These are phyloP conservation scores for Boletus sensibilis DNA, from an alignment of 768 basidiomycete genomes.

Conservation along the genomic window DNA sequence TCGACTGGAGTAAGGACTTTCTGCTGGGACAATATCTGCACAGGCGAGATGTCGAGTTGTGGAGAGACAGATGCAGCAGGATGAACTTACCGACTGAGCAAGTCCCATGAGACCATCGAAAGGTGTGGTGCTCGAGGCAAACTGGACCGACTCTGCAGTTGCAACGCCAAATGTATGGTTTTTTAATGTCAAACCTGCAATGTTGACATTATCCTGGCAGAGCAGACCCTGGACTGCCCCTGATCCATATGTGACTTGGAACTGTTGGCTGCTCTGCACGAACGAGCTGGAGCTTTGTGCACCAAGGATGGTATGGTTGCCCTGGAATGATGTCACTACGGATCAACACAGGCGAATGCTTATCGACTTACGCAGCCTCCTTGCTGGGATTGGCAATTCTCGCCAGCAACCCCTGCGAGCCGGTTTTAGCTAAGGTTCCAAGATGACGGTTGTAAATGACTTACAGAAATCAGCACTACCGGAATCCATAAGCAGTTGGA, in stretches of 20 bases:
- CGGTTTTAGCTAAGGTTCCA: not conserved
- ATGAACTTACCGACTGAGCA: slow-evolving; percentile 57
- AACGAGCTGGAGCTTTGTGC: slow-evolving; percentile 61
- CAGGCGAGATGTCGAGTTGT: not conserved
- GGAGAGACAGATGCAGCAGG: slow-evolving; percentile 9
- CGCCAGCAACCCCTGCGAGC: slow-evolving; percentile 48
- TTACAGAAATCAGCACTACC: slow-evolving; percentile 64
- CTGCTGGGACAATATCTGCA: slow-evolving; percentile 63
- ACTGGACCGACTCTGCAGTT: slow-evolving; percentile 56
- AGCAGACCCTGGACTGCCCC: slow-evolving; percentile 67
- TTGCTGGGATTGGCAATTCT: slow-evolving; percentile 46
- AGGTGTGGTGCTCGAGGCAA: slow-evolving; percentile 45
- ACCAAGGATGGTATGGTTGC: slow-evolving; percentile 69
- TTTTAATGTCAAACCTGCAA: slow-evolving; percentile 60
- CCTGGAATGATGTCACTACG: slow-evolving; percentile 37
- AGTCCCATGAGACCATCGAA: slow-evolving; percentile 82
- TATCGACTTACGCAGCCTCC: slow-evolving; percentile 41
- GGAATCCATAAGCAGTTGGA: slow-evolving; percentile 64
- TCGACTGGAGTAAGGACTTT: slow-evolving; percentile 67
- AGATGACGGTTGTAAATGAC: not conserved
- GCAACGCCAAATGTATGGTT: slow-evolving; percentile 71
- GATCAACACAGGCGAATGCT: not conserved
- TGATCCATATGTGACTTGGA: slow-evolving; percentile 67
- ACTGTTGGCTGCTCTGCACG: slow-evolving; percentile 46
- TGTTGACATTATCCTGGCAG: slow-evolving; percentile 56